Evolutionary conservation across 192 early-diverging fungal species (phyloP), one percentile per base, ranked within the genome.

Genomic region (Backusella psychrophila): DNA sequence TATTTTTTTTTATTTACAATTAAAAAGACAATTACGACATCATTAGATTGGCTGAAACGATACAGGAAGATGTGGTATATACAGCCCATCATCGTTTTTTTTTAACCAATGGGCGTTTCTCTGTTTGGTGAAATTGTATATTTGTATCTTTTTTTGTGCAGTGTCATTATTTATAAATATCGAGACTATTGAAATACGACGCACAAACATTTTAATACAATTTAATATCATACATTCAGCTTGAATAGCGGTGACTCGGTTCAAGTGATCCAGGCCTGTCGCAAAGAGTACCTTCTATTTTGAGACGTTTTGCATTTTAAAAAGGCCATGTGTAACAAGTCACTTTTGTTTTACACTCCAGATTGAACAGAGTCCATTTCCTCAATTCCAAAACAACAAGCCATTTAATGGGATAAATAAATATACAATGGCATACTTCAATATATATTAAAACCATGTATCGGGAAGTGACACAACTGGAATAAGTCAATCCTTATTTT

Each of bases 231-330:
- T 63, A 29, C 56, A 8, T 26, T 23, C 21, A 63, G 11, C n/a
- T 29, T 63, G n/a, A 8, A 8, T 12, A 14, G 56, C 56, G 56
- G 56, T 29, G 56, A 63, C 56, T 63, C 56, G 56, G 56, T 63
- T 63, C 56, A 63, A 63, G 56, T 63, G 56, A 63, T 63, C 56
- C 56, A 63, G 56, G 56, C 56, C 56, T 29, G 56, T 63, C 56
- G 56, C 56, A 63, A 63, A 63, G 23, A 12, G 21, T 63, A 23
- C 56, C 56, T 63, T 63, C 56, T 63, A 63, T 63, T 63, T 63
- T 63, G 26, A 63, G 56, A 63, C 26, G 56, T 63, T 63, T 63
- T 63, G 23, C 56, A 63, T 63, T 63, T 63, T 59, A 59, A 63
- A 63, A 63, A 63, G 26, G 4, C 21, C 26, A 63, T 29, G 56